phyloP scores from a whole-genome alignment of 169 alveolate genomes.

The Nephromyces sp. region DNA sequence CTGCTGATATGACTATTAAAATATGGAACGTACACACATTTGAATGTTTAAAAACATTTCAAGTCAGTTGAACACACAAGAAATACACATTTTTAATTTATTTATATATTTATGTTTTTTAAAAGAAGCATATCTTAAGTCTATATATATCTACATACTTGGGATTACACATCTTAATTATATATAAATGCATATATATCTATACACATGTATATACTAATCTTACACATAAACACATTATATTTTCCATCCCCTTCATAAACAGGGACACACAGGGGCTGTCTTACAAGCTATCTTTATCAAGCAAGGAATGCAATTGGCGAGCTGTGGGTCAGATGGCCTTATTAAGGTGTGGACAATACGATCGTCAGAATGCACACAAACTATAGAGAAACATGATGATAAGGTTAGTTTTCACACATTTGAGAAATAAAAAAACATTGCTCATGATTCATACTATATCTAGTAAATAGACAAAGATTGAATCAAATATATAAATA shows the following conservation, averaged over 20 bases:
- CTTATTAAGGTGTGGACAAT: constrained; percentile 73
- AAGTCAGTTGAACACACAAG: constrained; percentile 35
- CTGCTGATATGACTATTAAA: constrained; percentile 71
- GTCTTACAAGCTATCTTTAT: constrained; percentile 59
- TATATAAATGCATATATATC: too few species aligned
- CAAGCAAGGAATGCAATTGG: constrained; percentile 61
- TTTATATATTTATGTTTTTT: constrained; percentile 47
- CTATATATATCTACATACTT: constrained; percentile 55
- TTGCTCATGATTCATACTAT: too few species aligned
- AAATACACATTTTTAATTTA: constrained; percentile 48
- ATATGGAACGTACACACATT: constrained; percentile 74
- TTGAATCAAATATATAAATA: too few species aligned
- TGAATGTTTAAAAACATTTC: constrained; percentile 49
- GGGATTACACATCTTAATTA: too few species aligned
- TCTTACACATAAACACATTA: too few species aligned
- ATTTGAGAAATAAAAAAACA: too few species aligned
- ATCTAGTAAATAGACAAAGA: too few species aligned
- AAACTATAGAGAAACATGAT: constrained; percentile 60
- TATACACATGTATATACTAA: too few species aligned
- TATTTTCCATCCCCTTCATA: too few species aligned
- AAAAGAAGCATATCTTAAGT: constrained; percentile 54
- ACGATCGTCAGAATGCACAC: constrained; percentile 60
- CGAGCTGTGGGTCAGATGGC: constrained; percentile 66
- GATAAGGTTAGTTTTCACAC: too few species aligned
- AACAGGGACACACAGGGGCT: constrained; percentile 75